These are phyloP conservation scores for Trifolium fragiferum DNA, from an alignment of 306 rosid genomes.

Conservation along the genomic window DNA sequence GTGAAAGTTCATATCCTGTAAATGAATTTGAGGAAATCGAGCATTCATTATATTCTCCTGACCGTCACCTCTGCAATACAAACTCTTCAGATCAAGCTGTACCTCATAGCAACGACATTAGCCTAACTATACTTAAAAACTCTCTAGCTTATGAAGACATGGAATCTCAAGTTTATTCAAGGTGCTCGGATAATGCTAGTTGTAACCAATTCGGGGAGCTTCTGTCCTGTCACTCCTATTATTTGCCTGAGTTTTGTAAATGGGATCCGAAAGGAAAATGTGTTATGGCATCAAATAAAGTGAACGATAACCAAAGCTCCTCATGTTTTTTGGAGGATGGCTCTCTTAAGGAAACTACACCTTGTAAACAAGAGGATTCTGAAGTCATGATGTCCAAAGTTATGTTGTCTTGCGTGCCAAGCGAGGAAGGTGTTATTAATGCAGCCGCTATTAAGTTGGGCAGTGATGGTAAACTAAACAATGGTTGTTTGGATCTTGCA, in stretches of 20 bases:
- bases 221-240: conserved; percentile 38
- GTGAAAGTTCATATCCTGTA: conserved; percentile 29
- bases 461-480: conserved; percentile 36
- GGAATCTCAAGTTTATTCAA: conserved; percentile 33
- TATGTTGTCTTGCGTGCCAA: conserved; percentile 8
- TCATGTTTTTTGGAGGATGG: conserved; percentile 28
- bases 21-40: conserved; percentile 44
- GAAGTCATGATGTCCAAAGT: conserved; percentile 4
- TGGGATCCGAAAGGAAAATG: conserved; percentile 65
- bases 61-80: conserved; percentile 20
- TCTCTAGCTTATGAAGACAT: conserved; percentile 35
- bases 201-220: conserved; percentile 37
- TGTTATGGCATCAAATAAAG: conserved; percentile 31
- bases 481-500: conserved; percentile 22
- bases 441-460: conserved; percentile 27
- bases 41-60: conserved; percentile 41
- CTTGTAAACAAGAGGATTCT: conserved; percentile 23
- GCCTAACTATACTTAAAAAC: conserved; percentile 27
- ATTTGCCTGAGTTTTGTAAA: conserved; percentile 46
- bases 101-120: conserved; percentile 7
- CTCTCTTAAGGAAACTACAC: conserved; percentile 38
- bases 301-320: conserved; percentile 14
- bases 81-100: conserved; percentile 16
- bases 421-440: conserved; percentile 13
- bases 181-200: conserved; percentile 33